A percentile compares a stretch with the other conserved stretches of the same genome.
Evolutionary conservation across 345 rosid species (phyloP).

Genomic region (Brassica cretica): DNA sequence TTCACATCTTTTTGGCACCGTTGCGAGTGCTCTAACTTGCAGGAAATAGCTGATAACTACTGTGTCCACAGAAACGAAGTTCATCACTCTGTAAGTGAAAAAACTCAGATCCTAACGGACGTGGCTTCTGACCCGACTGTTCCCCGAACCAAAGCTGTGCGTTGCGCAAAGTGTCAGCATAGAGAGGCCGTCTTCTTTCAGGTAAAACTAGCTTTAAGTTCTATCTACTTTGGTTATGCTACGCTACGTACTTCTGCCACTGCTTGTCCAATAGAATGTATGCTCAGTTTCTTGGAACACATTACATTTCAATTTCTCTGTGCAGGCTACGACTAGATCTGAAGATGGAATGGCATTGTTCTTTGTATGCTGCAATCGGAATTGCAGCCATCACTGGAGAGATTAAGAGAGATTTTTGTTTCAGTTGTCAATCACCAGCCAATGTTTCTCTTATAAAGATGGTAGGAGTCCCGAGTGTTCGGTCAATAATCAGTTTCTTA

Average conservation of each 20-base stretch:
- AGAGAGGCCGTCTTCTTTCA: conserved; percentile 77
- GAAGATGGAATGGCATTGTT: conserved; percentile 93
- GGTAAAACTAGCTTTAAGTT: conserved; percentile 35
- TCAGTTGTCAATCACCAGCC: background rate
- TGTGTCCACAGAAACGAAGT: conserved; percentile 75
- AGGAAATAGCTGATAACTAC: conserved; percentile 60
- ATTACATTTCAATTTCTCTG: conserved; percentile 11
- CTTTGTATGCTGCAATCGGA: conserved; percentile 84
- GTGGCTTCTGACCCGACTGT: conserved; percentile 84
- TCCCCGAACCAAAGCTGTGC: conserved; percentile 69
- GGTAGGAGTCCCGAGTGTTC: background rate
- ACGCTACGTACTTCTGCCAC: background rate
- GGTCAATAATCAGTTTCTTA: background rate
- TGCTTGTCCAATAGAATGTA: too few relatives aligned
- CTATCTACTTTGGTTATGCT: background rate
- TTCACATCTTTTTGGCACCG: too few relatives aligned
- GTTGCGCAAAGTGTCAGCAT: conserved; percentile 51
- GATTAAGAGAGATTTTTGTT: conserved; percentile 42
- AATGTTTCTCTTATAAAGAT: background rate
- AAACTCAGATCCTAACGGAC: conserved; percentile 63
- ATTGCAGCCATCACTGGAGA: conserved; percentile 78
- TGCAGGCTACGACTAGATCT: conserved; percentile 78
- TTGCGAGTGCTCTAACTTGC: conserved; percentile 14
- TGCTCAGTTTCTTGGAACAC: background rate
- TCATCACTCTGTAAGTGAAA: conserved; percentile 64